Evolutionary conservation across 2,329 filamentous ascomycete species (phyloP).

Genomic region (Fusarium ramigenum): DNA sequence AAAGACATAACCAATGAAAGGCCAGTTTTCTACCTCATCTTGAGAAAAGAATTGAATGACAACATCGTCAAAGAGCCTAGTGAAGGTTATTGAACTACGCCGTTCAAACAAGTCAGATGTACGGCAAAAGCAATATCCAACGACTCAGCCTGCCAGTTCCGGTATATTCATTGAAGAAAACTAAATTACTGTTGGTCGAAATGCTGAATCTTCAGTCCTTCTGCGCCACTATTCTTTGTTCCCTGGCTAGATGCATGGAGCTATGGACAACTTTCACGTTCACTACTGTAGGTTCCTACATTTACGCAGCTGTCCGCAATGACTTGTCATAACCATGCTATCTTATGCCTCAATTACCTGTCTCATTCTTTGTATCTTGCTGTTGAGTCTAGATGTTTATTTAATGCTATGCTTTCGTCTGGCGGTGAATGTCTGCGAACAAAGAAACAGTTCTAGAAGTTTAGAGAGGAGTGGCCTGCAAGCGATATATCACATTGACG

Average conservation of each 20-base stretch:
- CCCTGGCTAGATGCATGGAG: background rate
- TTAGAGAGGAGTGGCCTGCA: no score
- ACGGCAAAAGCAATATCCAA: background rate
- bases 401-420: background rate
- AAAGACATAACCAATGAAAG: background rate
- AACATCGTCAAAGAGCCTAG: background rate
- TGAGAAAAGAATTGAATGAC: background rate
- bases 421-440: background rate
- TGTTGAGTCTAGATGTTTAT: background rate
- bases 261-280: background rate
- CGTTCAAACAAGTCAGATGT: background rate
- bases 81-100: background rate
- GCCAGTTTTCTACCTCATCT: fast-evolving
- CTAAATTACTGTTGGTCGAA: fast-evolving
- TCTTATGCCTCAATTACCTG: background rate
- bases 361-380: background rate
- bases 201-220: background rate
- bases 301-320: background rate
- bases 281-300: background rate
- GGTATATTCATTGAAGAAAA: fast-evolving
- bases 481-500: background rate
- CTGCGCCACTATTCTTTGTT: background rate
- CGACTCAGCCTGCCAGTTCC: background rate
- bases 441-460: background rate
- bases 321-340: background rate